Percentiles rank a stretch among this genome's conserved stretches.
Conservation (phyloP, 2,329 filamentous ascomycete species). For the Cyanodermella asteris region DNA sequence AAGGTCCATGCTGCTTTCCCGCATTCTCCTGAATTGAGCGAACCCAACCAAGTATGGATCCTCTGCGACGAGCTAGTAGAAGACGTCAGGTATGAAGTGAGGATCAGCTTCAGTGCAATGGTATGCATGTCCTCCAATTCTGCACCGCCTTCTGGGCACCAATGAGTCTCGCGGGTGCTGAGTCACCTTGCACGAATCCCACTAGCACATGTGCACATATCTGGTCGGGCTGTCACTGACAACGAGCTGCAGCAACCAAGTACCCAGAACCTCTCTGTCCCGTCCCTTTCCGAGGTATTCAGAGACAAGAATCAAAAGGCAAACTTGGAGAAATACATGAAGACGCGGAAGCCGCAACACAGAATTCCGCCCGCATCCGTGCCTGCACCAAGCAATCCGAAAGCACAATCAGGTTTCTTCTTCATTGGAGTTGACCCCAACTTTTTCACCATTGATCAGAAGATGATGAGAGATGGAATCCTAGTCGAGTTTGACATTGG, state of each 20-base stretch:
- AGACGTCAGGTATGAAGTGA: slow-evolving; percentile 66
- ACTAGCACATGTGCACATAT: too few relatives aligned
- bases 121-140: slow-evolving; percentile 29
- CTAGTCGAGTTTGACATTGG: slow-evolving; percentile 55
- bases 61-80: slow-evolving; percentile 48
- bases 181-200: too few relatives aligned
- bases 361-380: too few relatives aligned
- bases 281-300: slow-evolving; percentile 6
- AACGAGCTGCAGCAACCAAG: too few relatives aligned
- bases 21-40: slow-evolving; percentile 22
- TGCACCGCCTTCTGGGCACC: slow-evolving; percentile 1
- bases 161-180: slow-evolving; percentile 1
- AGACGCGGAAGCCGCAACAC: too few relatives aligned
- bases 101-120: slow-evolving; percentile 82
- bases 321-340: too few relatives aligned
- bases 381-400: slow-evolving; percentile 1
- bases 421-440: slow-evolving; percentile 64
- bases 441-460: slow-evolving; percentile 55
- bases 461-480: slow-evolving; percentile 53
- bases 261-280: slow-evolving; percentile 7
- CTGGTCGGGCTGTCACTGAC: too few relatives aligned
- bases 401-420: slow-evolving; percentile 27
- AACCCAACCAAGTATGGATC: slow-evolving; percentile 54
- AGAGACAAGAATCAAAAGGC: too few relatives aligned
- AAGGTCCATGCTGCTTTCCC: slow-evolving; percentile 49